phyloP scores from a whole-genome alignment of 371 early-diverging fungal species.

The Syncephalastrum monosporum region DNA sequence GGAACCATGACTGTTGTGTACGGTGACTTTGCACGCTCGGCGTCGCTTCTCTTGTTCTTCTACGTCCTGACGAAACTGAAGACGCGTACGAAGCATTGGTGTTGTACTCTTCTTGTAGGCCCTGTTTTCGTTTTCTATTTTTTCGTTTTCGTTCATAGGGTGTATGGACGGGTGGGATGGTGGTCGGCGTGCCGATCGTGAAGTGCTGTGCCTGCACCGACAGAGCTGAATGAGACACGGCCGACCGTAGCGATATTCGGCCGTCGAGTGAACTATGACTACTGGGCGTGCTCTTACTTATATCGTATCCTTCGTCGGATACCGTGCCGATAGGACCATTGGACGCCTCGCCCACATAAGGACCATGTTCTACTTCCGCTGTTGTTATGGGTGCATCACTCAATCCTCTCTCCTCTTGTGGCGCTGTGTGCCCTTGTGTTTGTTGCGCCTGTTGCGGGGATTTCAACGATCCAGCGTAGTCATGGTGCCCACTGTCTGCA shows the following conservation, averaged over 20 bases:
- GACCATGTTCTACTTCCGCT: too few species aligned
- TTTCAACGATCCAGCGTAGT: background rate
- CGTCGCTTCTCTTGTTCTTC: constrained; percentile 5
- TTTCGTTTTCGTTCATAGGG: background rate
- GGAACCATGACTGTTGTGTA: constrained; percentile 1
- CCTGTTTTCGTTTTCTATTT: background rate
- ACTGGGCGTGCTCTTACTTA: background rate
- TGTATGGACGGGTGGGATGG: constrained; percentile 5
- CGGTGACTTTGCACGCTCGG: constrained; percentile 2
- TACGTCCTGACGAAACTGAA: background rate
- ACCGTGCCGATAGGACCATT: too few species aligned
- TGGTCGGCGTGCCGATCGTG: constrained; percentile 19
- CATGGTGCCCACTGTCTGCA: constrained; percentile 17
- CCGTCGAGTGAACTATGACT: background rate
- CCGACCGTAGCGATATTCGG: constrained; percentile 15
- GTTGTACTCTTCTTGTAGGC: background rate
- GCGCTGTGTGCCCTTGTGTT: background rate
- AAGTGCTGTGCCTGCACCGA: constrained; percentile 19
- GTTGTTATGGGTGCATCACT: too few species aligned
- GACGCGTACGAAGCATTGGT: background rate
- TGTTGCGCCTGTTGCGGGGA: background rate
- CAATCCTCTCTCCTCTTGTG: background rate
- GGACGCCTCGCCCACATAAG: too few species aligned
- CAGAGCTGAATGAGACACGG: constrained; percentile 14
- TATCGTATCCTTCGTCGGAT: too few species aligned